A percentile compares a stretch with the other conserved stretches of the same genome.
Evolutionary conservation across 441 rosid species (phyloP).

Genomic region (Jatropha multifida): DNA sequence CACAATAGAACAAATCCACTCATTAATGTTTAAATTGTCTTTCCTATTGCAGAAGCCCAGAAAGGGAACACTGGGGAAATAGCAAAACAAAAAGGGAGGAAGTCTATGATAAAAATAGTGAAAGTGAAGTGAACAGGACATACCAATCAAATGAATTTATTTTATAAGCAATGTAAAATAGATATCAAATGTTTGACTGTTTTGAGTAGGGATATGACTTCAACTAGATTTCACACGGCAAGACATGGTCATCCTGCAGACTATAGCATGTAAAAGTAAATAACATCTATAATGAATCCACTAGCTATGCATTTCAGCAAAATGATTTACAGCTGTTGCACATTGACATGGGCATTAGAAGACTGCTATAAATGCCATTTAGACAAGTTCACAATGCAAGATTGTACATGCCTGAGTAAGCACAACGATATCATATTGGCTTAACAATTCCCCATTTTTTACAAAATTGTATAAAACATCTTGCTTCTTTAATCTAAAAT

Average conservation of each 20-base stretch:
- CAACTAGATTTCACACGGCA: neutral
- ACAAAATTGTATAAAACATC: neutral
- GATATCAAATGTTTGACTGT: neutral
- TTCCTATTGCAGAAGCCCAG: neutral
- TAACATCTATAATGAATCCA: neutral
- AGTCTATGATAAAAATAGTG: neutral
- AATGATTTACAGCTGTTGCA: neutral
- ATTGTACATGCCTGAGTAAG: neutral
- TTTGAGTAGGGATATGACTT: neutral
- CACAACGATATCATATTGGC: neutral
- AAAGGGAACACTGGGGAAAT: neutral
- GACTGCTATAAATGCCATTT: neutral
- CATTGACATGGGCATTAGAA: neutral
- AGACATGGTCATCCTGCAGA: neutral
- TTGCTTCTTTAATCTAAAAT: neutral
- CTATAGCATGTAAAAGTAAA: neutral
- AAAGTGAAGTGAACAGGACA: neutral
- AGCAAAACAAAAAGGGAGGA: neutral
- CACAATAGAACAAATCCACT: neutral
- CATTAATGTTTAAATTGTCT: neutral
- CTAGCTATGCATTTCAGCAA: conserved; percentile 5
- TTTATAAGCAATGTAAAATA: neutral
- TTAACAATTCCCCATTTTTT: neutral
- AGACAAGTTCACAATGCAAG: neutral
- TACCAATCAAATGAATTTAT: neutral